A percentile compares a stretch with the other conserved stretches of the same genome.
These are phyloP conservation scores for Fusarium proliferatum DNA, from an alignment of 2,329 filamentous ascomycete genomes.

Conservation along the genomic window DNA sequence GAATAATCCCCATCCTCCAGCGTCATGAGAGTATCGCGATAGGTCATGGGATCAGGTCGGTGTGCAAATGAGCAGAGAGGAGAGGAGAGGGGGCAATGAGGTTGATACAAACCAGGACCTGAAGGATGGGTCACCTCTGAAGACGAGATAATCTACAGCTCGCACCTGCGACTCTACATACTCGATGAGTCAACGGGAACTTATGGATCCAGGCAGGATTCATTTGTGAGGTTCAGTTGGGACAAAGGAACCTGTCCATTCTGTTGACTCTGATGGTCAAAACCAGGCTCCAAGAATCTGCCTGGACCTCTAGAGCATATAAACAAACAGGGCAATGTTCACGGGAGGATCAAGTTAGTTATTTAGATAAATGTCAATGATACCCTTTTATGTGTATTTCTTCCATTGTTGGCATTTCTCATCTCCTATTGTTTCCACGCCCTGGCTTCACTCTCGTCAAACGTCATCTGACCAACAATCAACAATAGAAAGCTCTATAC, in stretches of 20 bases:
- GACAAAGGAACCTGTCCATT: background rate
- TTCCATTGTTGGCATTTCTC: background rate
- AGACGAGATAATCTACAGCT: background rate
- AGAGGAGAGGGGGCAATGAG: background rate
- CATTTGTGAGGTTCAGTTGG: background rate
- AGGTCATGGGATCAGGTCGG: background rate
- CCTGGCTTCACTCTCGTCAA: background rate
- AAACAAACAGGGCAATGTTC: background rate
- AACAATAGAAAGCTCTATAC: background rate
- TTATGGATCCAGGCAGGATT: background rate
- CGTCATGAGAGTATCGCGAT: conserved; percentile 32
- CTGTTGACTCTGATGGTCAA: too few relatives aligned
- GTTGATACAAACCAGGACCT: too few relatives aligned
- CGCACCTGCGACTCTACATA: background rate
- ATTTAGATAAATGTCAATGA: conserved; percentile 27
- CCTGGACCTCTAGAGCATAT: background rate
- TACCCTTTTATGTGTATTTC: conserved; percentile 32
- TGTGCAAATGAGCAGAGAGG: background rate
- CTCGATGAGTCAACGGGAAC: background rate
- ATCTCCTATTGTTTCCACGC: background rate
- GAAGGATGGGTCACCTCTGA: too few relatives aligned
- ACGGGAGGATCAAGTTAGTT: background rate
- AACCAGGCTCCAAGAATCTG: background rate
- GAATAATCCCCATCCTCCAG: conserved; percentile 60
- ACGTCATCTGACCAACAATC: background rate